A percentile compares a stretch with the other conserved stretches of the same genome.
Evolutionary conservation across 768 basidiomycete genomes (phyloP).

Genomic region (Pleurotus ostreatus): DNA sequence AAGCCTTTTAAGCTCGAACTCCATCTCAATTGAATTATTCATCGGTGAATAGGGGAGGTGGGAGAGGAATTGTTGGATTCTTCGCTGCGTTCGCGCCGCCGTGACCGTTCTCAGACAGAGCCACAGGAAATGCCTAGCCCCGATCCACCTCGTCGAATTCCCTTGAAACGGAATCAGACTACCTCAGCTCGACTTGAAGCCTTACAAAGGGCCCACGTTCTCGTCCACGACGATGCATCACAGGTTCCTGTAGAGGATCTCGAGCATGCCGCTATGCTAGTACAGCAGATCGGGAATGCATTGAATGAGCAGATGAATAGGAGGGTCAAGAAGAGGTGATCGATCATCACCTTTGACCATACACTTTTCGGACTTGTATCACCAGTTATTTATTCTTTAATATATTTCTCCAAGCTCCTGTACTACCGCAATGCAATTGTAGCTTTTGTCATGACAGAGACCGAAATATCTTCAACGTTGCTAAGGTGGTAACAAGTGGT

Average conservation of each 20-base stretch:
- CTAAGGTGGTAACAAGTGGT: no score
- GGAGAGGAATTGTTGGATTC: no score
- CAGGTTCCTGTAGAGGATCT: slow-evolving; percentile 49
- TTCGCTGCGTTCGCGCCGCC: neutral
- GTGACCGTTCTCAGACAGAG: slow-evolving; percentile 6
- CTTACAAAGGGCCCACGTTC: slow-evolving; percentile 39
- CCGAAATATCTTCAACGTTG: no score
- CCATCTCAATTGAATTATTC: no score
- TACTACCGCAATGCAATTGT: no score
- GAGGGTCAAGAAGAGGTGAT: slow-evolving; percentile 18
- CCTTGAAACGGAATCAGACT: slow-evolving; percentile 33
- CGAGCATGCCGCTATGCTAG: slow-evolving; percentile 38
- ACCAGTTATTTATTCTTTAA: no score
- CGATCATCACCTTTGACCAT: no score
- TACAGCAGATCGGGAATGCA: slow-evolving; percentile 41
- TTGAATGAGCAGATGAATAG: slow-evolving; percentile 42
- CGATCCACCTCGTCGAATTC: slow-evolving; percentile 10
- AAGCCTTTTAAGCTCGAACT: neutral
- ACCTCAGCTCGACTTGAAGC: slow-evolving; percentile 39
- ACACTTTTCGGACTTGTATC: no score
- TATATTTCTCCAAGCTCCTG: no score
- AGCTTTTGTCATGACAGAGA: no score
- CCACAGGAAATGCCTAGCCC: slow-evolving; percentile 4
- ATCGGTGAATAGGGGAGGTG: no score
- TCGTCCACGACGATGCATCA: slow-evolving; percentile 37